These are phyloP conservation scores for Hemisphaericaspora xylanilytica DNA, from an alignment of 1,139 yeast genomes.

Conservation along the genomic window DNA sequence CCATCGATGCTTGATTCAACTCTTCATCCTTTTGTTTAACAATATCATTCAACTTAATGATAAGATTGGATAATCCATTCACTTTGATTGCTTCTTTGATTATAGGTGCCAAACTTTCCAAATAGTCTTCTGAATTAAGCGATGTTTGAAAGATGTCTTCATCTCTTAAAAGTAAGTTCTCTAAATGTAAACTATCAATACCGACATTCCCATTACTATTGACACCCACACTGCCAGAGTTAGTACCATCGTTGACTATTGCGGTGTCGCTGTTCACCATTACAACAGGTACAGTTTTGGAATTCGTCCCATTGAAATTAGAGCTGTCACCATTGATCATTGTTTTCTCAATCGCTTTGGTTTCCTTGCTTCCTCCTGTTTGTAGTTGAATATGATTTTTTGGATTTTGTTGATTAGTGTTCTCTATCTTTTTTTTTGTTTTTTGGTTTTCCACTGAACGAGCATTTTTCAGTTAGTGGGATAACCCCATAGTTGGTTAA, in stretches of 20 bases:
- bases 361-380: not conserved
- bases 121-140: constrained; percentile 63
- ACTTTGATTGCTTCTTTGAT: constrained; percentile 62
- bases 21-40: constrained; percentile 63
- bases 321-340: not conserved
- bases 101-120: constrained; percentile 81
- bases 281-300: not conserved
- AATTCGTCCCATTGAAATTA: not conserved
- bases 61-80: constrained; percentile 55
- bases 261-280: constrained; percentile 4
- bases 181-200: constrained; percentile 36
- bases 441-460: not conserved
- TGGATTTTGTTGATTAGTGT: not conserved
- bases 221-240: constrained; percentile 2
- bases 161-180: constrained; percentile 41
- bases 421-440: not conserved
- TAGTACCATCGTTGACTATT: constrained; percentile 1
- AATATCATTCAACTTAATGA: constrained; percentile 54
- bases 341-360: not conserved
- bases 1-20: constrained; percentile 58
- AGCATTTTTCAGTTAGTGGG: no score
- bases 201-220: constrained; percentile 22
- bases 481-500: not conserved
- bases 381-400: no score
- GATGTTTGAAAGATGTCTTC: constrained; percentile 50